Percentiles rank a stretch among this genome's conserved stretches.
phyloP scores from a whole-genome alignment of 75 land plant genomes.

The Cryptomeria japonica region DNA sequence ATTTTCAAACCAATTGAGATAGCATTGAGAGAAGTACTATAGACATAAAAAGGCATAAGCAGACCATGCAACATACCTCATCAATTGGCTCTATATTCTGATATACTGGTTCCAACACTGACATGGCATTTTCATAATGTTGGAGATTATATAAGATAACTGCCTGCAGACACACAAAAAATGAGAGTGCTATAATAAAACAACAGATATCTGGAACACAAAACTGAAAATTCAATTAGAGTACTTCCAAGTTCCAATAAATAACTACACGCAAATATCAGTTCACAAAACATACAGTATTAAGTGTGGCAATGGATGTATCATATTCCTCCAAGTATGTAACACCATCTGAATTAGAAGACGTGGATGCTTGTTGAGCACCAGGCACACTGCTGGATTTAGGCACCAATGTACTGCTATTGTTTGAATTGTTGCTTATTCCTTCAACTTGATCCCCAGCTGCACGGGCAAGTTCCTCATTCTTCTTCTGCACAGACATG shows the following conservation, averaged over 20 bases:
- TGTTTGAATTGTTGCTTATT: slow-evolving; percentile 25
- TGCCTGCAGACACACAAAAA: slow-evolving; percentile 54
- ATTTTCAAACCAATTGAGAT: neutral
- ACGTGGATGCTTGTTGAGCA: slow-evolving; percentile 32
- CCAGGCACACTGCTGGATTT: slow-evolving; percentile 30
- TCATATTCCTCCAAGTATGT: slow-evolving; percentile 78
- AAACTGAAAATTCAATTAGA: neutral
- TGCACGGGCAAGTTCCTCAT: slow-evolving; percentile 76
- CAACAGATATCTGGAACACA: neutral
- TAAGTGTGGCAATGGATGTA: slow-evolving; percentile 69
- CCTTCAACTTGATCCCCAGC: slow-evolving; percentile 70
- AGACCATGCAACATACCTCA: slow-evolving; percentile 52
- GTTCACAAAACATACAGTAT: slow-evolving; percentile 58
- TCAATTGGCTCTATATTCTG: slow-evolving; percentile 92
- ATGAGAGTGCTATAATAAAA: slow-evolving; percentile 6
- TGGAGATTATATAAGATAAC: slow-evolving; percentile 76
- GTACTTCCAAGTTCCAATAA: slow-evolving; percentile 1
- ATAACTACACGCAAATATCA: neutral
- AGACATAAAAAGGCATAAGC: neutral
- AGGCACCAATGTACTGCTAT: slow-evolving; percentile 28
- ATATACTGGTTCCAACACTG: slow-evolving; percentile 76
- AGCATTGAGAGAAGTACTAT: neutral
- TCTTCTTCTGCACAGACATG: slow-evolving; percentile 36
- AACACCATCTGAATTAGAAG: slow-evolving; percentile 27
- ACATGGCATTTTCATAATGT: slow-evolving; percentile 71